Base-by-base conservation (phyloP, 768 basidiomycete genomes). In the Trametes meyenii region DNA sequence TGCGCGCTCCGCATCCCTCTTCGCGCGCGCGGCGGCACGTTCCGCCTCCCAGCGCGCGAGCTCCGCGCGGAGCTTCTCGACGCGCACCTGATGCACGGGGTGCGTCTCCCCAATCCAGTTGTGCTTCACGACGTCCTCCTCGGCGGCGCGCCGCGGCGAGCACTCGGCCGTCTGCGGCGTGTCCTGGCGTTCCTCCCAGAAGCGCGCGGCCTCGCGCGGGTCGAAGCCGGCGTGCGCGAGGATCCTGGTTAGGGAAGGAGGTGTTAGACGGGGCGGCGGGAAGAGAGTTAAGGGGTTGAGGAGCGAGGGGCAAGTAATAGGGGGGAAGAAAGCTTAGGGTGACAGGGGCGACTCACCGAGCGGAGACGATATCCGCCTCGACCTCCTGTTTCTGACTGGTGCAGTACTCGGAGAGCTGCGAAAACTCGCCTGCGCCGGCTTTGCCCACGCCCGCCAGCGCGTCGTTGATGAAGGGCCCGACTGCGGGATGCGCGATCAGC, bases 391-490 rank as follows among this genome's bases (percentile, higher is more conserved):
- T 84, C 60, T 86, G 78, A 61, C 85, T 92, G 48, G 88, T 92
- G 70, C 94, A 96, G 53, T 84, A 81, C 66, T 89, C 87, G 24
- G 85, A 85, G 2, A 89, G 74, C 72, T 86, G 89, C 50, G 80
- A 78, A 40, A 96, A 78, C 69, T 96, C 89, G 2, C 86, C 85
- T 12, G 88, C 86, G 2, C 91, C 88, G 1, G 90, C 81, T 70
- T 87, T 88, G 24, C 92, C 88, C 55, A 94, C 67, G 53, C 90
- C 85, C 0, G 88, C 92, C 24, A 98, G 83, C 2, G 93, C 95
- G 67, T 99, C 96, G 70, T 96, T 96, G 60, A 98, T 86, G 72
- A 98, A 97, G 1, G 96, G 96, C 0, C 96, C 96, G 58, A 98
- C 71, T 72, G 66, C 19, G 45, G n/a, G 14, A 49, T 2, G 24